phyloP scores from a whole-genome alignment of 2,329 filamentous ascomycete genomes.

The Ramichloridium luteum region DNA sequence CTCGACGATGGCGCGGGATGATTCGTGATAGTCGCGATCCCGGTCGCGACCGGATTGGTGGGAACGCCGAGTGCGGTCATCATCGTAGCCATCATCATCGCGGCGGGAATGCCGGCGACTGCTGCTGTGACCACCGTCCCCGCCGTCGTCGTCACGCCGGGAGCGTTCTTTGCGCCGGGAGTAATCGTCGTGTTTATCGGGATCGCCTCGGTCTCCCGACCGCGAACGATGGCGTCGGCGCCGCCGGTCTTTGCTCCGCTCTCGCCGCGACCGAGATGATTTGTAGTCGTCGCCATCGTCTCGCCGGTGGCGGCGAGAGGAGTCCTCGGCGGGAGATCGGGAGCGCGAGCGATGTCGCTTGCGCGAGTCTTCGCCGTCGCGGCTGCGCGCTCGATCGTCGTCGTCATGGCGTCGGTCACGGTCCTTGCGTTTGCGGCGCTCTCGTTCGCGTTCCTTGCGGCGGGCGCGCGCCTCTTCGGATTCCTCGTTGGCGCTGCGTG shows the following conservation, averaged over 20 bases:
- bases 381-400: constrained; percentile 25
- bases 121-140: constrained; percentile 14
- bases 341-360: constrained; percentile 49
- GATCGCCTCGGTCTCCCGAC: constrained; percentile 23
- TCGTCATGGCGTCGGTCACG: constrained; percentile 38
- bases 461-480: constrained; percentile 29
- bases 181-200: constrained; percentile 18
- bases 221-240: constrained; percentile 31
- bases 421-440: constrained; percentile 19
- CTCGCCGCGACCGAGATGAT: constrained; percentile 35
- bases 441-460: constrained; percentile 24
- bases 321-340: constrained; percentile 47
- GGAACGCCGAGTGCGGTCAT: constrained; percentile 24
- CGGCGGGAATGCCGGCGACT: constrained; percentile 33
- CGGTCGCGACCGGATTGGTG: constrained; percentile 25
- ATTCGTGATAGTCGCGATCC: constrained; percentile 12
- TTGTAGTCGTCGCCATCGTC: constrained; percentile 31
- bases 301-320: constrained; percentile 47
- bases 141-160: constrained; percentile 22
- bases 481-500: constrained; percentile 28
- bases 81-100: constrained; percentile 36
- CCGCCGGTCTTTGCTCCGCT: constrained; percentile 33
- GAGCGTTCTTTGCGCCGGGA: constrained; percentile 27
- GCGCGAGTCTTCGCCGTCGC: constrained; percentile 30
- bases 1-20: constrained; percentile 15